These are phyloP conservation scores for Usnea hakonensis DNA, from an alignment of 495 filamentous ascomycete genomes.

Conservation along the genomic window DNA sequence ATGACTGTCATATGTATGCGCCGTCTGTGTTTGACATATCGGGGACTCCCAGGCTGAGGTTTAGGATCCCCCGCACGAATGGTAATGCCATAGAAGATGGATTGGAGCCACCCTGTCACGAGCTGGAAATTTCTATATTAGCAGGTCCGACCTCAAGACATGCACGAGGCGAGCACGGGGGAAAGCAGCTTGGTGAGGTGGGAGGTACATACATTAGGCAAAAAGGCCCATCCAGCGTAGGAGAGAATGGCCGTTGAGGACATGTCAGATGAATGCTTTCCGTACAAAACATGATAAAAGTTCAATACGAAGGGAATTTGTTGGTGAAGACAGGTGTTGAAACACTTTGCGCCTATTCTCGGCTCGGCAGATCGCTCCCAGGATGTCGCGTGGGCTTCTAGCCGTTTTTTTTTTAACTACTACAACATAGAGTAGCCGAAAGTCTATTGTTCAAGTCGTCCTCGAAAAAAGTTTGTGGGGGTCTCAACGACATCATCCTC, in stretches of 20 bases:
- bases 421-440: not conserved
- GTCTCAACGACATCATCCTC: not conserved
- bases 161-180: not conserved
- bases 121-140: constrained; percentile 41
- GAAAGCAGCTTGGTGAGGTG: not conserved
- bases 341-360: not conserved
- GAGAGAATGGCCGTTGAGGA: constrained; percentile 47
- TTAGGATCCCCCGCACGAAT: constrained; percentile 85
- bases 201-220: constrained; percentile 46
- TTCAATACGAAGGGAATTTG: not conserved
- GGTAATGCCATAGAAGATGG: constrained; percentile 77
- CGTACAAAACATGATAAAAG: not conserved
- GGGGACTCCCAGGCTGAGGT: constrained; percentile 63
- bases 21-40: constrained; percentile 63
- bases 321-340: constrained; percentile 1
- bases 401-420: too few relatives aligned
- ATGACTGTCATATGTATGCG: constrained; percentile 79
- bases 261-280: not conserved
- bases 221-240: constrained; percentile 69
- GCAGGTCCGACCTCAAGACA: not conserved
- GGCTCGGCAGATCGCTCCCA: not conserved
- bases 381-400: not conserved
- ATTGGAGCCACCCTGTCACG: constrained; percentile 69
- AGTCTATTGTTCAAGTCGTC: not conserved
- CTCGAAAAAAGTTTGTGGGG: not conserved